These are phyloP conservation scores for Hemileia vastatrix DNA, from an alignment of 1,284 basidiomycete genomes.

Conservation along the genomic window DNA sequence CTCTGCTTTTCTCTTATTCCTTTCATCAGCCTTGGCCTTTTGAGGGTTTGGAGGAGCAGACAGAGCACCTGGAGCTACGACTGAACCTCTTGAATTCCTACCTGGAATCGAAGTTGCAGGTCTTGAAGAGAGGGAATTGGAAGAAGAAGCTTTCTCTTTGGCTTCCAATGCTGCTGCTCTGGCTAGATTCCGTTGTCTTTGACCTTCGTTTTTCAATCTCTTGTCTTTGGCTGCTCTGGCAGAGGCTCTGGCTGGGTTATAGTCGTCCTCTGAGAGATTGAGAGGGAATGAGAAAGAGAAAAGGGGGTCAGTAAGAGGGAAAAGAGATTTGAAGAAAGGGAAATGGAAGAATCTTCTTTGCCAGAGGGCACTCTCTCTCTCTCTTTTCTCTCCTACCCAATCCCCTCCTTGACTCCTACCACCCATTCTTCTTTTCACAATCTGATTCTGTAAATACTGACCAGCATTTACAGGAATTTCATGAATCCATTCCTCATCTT, in stretches of 20 bases:
- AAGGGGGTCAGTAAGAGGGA: no score
- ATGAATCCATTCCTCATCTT: slow-evolving; percentile 82
- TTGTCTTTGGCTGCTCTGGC: slow-evolving; percentile 67
- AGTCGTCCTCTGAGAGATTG: no score
- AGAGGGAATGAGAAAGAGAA: no score
- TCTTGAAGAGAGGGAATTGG: neutral
- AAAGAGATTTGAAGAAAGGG: no score
- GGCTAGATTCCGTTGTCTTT: slow-evolving; percentile 67
- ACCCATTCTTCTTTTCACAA: neutral
- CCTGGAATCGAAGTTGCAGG: slow-evolving; percentile 26
- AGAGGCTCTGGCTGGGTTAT: slow-evolving; percentile 50
- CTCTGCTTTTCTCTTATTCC: slow-evolving; percentile 60
- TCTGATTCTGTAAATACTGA: neutral
- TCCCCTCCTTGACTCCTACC: slow-evolving; percentile 26
- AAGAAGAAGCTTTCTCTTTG: neutral
- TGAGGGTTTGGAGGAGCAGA: slow-evolving; percentile 23
- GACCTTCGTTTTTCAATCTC: slow-evolving; percentile 72
- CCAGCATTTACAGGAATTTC: slow-evolving; percentile 32
- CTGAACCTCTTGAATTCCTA: slow-evolving; percentile 4
- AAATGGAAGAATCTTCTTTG: no score
- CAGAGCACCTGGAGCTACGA: slow-evolving; percentile 31
- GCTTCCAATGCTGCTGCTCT: slow-evolving; percentile 50
- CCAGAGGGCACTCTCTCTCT: no score
- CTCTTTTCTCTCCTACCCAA: no score
- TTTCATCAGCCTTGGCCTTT: slow-evolving; percentile 37